Evolutionary conservation across 2,329 filamentous ascomycete genomes (phyloP).

Genomic region (Fusarium pseudocircinatum): DNA sequence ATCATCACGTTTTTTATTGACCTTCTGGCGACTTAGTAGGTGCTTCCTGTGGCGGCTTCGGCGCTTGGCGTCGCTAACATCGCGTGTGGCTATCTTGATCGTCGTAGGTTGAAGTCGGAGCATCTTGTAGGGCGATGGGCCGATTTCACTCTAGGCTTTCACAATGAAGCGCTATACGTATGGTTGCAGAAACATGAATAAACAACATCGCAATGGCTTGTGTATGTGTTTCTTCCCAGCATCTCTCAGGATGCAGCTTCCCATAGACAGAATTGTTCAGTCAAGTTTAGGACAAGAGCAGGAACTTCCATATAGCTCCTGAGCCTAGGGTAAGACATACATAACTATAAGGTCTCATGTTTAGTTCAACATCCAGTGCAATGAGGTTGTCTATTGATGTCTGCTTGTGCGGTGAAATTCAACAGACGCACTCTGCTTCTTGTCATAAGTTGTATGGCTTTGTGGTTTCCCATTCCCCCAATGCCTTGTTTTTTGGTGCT

Average conservation of each 20-base stretch:
- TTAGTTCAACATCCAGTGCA: not conserved
- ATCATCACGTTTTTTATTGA: not conserved
- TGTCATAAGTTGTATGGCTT: not conserved
- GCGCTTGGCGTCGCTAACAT: conserved; percentile 34
- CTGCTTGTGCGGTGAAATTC: too few relatives aligned
- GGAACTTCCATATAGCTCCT: not conserved
- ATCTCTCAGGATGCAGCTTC: not conserved
- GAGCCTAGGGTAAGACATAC: not conserved
- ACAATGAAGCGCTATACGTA: not conserved
- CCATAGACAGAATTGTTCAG: not conserved
- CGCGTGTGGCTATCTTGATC: conserved; percentile 23
- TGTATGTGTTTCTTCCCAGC: not conserved
- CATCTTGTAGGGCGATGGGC: conserved; percentile 14
- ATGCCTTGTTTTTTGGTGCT: not conserved
- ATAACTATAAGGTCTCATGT: not conserved
- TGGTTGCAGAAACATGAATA: not conserved
- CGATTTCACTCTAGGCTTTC: not conserved
- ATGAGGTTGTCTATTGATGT: not conserved
- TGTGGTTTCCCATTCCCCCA: not conserved
- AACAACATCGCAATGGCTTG: not conserved
- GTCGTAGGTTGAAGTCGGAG: conserved; percentile 35
- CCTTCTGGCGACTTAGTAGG: not conserved
- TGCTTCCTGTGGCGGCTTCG: conserved; percentile 36
- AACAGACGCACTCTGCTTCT: not conserved
- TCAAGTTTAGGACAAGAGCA: not conserved